A percentile compares a stretch with the other conserved stretches of the same genome.
phyloP scores from a whole-genome alignment of 208 protist species.

The Herpetomonas samuelpessoai region DNA sequence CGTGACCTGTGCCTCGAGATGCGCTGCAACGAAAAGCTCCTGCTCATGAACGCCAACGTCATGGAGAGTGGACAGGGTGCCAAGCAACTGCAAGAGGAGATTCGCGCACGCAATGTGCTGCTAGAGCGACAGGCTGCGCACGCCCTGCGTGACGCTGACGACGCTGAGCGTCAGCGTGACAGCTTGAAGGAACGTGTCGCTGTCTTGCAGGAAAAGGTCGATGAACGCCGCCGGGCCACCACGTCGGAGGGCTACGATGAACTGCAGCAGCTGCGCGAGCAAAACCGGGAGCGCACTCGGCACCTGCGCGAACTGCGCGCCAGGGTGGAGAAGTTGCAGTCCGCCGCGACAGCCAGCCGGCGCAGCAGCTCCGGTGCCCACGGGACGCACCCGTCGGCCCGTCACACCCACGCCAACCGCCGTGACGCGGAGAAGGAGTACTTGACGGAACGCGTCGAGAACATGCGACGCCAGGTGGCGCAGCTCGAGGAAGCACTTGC shows the following conservation, averaged over 20 bases:
- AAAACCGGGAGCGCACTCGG: conserved; percentile 35
- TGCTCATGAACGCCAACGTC: conserved; percentile 39
- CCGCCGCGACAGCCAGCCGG: background rate
- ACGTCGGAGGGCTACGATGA: conserved; percentile 5
- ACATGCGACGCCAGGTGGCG: conserved; percentile 36
- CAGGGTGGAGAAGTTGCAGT: conserved; percentile 21
- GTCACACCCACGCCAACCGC: too few relatives aligned
- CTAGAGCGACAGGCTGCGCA: conserved; percentile 54
- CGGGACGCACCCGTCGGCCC: too few relatives aligned
- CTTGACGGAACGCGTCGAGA: conserved; percentile 38
- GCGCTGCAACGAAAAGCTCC: conserved; percentile 74
- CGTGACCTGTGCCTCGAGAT: conserved; percentile 56
- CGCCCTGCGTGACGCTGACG: conserved; percentile 47
- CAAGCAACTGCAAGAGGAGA: conserved; percentile 55
- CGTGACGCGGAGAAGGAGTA: conserved; percentile 46
- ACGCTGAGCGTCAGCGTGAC: conserved; percentile 44
- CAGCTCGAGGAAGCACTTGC: background rate
- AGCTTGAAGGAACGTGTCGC: conserved; percentile 29
- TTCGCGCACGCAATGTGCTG: conserved; percentile 57
- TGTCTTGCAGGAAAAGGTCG: conserved; percentile 16
- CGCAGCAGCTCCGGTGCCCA: background rate
- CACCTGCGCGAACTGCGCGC: conserved; percentile 26
- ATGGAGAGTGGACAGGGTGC: conserved; percentile 26
- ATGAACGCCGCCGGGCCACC: conserved; percentile 12
- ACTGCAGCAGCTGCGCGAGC: conserved; percentile 21